Base-by-base conservation (phyloP, 371 early-diverging fungal species). In the Chytridium lagenaria region DNA sequence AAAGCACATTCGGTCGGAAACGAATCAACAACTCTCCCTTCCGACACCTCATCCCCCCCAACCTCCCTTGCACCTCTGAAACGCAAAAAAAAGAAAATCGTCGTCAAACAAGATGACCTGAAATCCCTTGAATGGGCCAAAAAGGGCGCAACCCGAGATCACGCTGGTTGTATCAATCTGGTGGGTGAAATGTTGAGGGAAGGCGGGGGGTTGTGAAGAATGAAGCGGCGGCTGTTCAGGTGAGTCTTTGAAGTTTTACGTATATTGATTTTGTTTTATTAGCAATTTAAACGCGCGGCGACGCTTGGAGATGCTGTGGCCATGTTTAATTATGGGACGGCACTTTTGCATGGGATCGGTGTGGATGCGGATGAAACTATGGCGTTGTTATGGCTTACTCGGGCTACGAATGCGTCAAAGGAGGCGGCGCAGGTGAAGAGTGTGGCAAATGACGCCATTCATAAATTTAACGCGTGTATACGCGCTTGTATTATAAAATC, bases 301-400 rank as follows among this genome's bases (percentile, higher is more conserved):
- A 2, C 36, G n/a, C 39, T 40, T 28, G 66, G 66, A 5, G 44
- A 40, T 28, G 22, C 66, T 37, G 66, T 66, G 39, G 66, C 66
- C 66, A 66, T 66, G 66, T 66, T 40, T 33, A 66, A 66, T 37
- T 40, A 22, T 16, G 66, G 66, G 37, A 66, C 44, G 23, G 36
- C 40, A 15, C 49, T 66, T 37, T 28, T 66, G 10, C 66, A 66
- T 40, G 66, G 66, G 2, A 37, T 66, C 26, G 66, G 66, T 5
- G 44, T 40, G 2, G 66, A 66, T 2, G 66, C 28, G 16, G 66
- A 66, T 40, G 66, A 66, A 30, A 66, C 66, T 15, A 5, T 39
- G 66, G 66, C 66, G 37, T 44, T 66, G 12, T 28, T 66, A n/a
- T 66, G 66, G 66, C 44, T 66, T 5, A 66, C 66, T 37, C 12